Percentiles rank a stretch among this genome's conserved stretches.
These are phyloP conservation scores for Leccinum uliginosum DNA, from an alignment of 768 basidiomycete species.

Conservation along the genomic window DNA sequence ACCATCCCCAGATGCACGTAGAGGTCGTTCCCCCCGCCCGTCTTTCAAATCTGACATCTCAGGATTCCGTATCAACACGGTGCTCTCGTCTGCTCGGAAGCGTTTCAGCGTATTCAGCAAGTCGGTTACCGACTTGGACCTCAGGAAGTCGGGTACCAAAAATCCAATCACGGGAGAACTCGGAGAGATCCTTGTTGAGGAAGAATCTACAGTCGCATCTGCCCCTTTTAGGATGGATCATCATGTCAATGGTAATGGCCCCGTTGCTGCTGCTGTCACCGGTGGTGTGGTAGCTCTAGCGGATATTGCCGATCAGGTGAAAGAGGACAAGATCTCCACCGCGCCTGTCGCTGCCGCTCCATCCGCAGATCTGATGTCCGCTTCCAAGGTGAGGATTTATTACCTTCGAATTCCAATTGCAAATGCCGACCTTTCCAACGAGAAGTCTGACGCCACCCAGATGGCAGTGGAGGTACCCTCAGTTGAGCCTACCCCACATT, in stretches of 20 bases:
- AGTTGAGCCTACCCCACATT: constrained; percentile 14
- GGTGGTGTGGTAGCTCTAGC: constrained; percentile 17
- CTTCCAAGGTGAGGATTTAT: constrained; percentile 13
- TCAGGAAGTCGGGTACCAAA: constrained; percentile 32
- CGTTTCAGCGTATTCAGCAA: constrained; percentile 59
- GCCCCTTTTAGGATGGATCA: constrained; percentile 26
- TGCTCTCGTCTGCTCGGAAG: constrained; percentile 51
- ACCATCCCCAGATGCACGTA: constrained; percentile 23
- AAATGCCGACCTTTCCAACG: constrained; percentile 6
- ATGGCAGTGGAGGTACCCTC: constrained; percentile 9
- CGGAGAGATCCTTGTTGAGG: constrained; percentile 65
- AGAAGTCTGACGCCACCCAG: constrained; percentile 1
- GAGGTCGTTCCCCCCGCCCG: constrained; percentile 38
- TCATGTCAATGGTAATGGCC: constrained; percentile 23
- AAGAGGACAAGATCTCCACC: constrained; percentile 3
- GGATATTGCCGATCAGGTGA: constrained; percentile 12
- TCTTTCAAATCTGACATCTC: constrained; percentile 43
- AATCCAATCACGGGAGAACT: constrained; percentile 55
- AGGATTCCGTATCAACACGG: constrained; percentile 33
- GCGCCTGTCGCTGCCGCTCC: not conserved
- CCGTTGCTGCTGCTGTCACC: constrained; percentile 18
- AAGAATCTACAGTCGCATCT: constrained; percentile 27
- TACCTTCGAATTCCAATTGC: not conserved
- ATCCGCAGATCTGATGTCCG: not conserved
- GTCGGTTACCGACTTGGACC: constrained; percentile 16